Conservation (phyloP, 495 filamentous ascomycete genomes). For the Aspergillus sparsus region DNA sequence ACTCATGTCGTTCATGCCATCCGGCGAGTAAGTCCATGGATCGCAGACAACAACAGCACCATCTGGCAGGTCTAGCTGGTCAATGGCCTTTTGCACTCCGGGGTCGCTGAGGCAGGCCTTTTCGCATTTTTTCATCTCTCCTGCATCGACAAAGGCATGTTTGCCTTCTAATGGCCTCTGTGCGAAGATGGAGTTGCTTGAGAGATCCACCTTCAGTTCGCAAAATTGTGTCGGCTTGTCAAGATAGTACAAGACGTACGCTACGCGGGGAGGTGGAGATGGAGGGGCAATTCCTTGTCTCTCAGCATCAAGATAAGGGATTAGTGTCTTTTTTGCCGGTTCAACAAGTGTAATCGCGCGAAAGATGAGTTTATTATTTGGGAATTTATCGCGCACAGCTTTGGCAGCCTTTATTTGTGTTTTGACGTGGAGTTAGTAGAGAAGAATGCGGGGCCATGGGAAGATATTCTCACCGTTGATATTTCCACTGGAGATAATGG, state of each 20-base stretch:
- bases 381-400: conserved; percentile 10
- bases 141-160: conserved; percentile 27
- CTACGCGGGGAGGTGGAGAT: conserved; percentile 19
- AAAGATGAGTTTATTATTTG: conserved; percentile 5
- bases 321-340: conserved; percentile 24
- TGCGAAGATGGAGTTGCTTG: background rate
- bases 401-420: conserved; percentile 7
- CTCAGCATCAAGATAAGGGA: conserved; percentile 27
- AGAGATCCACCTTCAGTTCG: conserved; percentile 19
- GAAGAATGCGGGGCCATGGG: background rate
- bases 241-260: conserved; percentile 15
- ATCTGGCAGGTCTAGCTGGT: conserved; percentile 18
- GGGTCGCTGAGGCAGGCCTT: conserved; percentile 19
- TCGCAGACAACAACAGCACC: conserved; percentile 18
- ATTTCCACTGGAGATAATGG: conserved; percentile 11
- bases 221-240: conserved; percentile 12
- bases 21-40: conserved; percentile 27
- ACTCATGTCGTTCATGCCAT: conserved; percentile 40
- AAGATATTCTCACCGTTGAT: background rate
- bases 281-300: conserved; percentile 8
- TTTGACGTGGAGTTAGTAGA: background rate
- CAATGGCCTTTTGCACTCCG: conserved; percentile 20
- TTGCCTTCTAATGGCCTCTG: conserved; percentile 24
- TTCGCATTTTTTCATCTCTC: conserved; percentile 25
- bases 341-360: conserved; percentile 25